Evolutionary conservation across 257 asterid genomes (phyloP).

Genomic region (Ilex asprella): DNA sequence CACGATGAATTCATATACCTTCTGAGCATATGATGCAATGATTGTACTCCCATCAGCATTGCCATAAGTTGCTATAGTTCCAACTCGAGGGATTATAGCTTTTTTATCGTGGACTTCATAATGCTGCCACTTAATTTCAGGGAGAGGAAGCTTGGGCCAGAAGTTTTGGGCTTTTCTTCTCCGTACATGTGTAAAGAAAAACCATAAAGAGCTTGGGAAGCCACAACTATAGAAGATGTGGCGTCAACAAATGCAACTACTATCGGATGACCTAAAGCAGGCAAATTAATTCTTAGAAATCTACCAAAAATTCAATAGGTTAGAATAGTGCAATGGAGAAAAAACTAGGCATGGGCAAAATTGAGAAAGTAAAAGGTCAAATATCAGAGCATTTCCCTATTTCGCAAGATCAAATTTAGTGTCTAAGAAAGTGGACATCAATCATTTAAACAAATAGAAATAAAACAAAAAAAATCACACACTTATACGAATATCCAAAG

Average conservation of each 20-base stretch:
- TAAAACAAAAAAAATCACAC: too few species aligned
- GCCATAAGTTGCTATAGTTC: slow-evolving; percentile 82
- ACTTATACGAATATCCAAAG: too few species aligned
- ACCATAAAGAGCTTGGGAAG: slow-evolving; percentile 65
- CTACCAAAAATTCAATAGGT: slow-evolving; percentile 23
- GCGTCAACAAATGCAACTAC: slow-evolving; percentile 73
- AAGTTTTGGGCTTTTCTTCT: too few species aligned
- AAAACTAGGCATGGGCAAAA: background rate
- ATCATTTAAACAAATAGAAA: too few species aligned
- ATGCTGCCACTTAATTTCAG: too few species aligned
- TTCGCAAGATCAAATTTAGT: too few species aligned
- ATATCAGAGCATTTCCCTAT: too few species aligned
- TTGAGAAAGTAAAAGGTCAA: too few species aligned
- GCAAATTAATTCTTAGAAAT: slow-evolving; percentile 81
- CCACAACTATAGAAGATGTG: slow-evolving; percentile 71
- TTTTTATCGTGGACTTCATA: slow-evolving; percentile 74
- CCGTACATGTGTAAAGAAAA: background rate
- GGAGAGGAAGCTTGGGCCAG: too few species aligned
- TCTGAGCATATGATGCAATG: slow-evolving; percentile 78
- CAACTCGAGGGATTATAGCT: slow-evolving; percentile 59
- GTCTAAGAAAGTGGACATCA: too few species aligned
- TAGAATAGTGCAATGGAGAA: slow-evolving; percentile 1
- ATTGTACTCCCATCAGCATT: slow-evolving; percentile 82
- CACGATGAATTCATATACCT: slow-evolving; percentile 39
- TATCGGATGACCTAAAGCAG: slow-evolving; percentile 82